Percentiles rank a stretch among this genome's conserved stretches.
phyloP scores from a whole-genome alignment of 2,329 filamentous ascomycete species.

The Cadophora sp. region DNA sequence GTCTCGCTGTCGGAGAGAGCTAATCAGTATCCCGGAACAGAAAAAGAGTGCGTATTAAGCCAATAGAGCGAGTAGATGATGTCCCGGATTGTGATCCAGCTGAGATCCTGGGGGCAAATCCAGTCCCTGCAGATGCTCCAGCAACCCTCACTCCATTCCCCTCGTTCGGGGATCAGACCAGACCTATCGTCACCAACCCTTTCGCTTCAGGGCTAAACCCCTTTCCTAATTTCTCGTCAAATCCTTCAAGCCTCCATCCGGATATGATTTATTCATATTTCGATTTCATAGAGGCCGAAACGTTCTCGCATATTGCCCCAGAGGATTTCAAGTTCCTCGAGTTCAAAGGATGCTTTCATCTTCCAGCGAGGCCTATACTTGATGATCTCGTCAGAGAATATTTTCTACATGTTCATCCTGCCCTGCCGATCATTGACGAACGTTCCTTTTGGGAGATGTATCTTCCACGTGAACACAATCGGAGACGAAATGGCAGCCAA shows the following conservation, averaged over 20 bases:
- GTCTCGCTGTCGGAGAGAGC: neutral
- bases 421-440: conserved; percentile 54
- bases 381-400: conserved; percentile 58
- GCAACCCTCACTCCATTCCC: neutral
- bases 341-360: conserved; percentile 40
- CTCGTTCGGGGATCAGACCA: neutral
- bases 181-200: neutral
- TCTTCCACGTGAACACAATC: conserved; percentile 38
- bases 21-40: neutral
- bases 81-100: neutral
- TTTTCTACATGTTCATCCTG: conserved; percentile 55
- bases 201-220: neutral
- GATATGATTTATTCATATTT: conserved; percentile 21
- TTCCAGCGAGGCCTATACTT: conserved; percentile 56
- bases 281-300: conserved; percentile 21
- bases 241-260: neutral
- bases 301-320: conserved; percentile 24
- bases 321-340: conserved; percentile 30
- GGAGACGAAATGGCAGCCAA: neutral
- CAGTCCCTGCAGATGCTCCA: neutral
- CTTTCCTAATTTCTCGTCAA: neutral
- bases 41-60: conserved; percentile 8
- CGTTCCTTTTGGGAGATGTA: conserved; percentile 57
- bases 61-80: neutral
- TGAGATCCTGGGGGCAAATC: neutral